Conservation (phyloP, 2,329 filamentous ascomycete species). For the Aspergillus fijiensis region DNA sequence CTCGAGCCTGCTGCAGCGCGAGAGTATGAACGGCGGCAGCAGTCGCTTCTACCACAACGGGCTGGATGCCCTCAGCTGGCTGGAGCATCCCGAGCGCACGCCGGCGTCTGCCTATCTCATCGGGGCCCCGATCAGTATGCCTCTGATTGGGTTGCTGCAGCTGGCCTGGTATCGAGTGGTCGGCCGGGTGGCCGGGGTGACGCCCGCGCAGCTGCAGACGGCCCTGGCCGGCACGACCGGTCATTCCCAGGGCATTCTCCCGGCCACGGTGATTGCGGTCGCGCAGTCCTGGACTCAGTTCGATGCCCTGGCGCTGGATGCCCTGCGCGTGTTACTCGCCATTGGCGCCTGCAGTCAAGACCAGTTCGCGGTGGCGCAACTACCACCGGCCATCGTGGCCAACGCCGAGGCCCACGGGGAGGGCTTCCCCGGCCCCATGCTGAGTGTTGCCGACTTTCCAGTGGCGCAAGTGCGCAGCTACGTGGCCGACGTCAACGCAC, state of each 20-base stretch:
- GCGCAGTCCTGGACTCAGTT: slow-evolving; percentile 34
- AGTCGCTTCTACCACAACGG: slow-evolving; percentile 21
- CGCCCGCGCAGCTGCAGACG: no score
- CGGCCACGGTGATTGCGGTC: slow-evolving; percentile 33
- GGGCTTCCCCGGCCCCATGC: slow-evolving; percentile 19
- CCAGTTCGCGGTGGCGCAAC: slow-evolving; percentile 13
- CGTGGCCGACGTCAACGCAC: slow-evolving; percentile 25
- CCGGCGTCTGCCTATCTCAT: slow-evolving; percentile 34
- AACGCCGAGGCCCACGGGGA: not conserved
- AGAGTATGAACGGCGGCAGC: slow-evolving; percentile 2
- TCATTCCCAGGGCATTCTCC: slow-evolving; percentile 40
- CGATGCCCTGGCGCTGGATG: slow-evolving; percentile 25
- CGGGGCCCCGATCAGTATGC: slow-evolving; percentile 39
- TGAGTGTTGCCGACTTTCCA: slow-evolving; percentile 28
- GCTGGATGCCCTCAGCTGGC: slow-evolving; percentile 29
- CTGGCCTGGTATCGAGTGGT: no score
- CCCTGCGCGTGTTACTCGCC: slow-evolving; percentile 36
- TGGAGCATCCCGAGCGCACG: slow-evolving; percentile 27
- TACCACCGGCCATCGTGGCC: slow-evolving; percentile 21
- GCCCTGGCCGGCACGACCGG: slow-evolving; percentile 16
- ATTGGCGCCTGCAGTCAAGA: slow-evolving; percentile 33
- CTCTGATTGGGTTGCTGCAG: slow-evolving; percentile 39
- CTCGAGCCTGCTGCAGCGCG: slow-evolving; percentile 1
- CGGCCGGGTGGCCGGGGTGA: no score
- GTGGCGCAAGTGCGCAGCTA: slow-evolving; percentile 18